phyloP scores from a whole-genome alignment of 2,329 filamentous ascomycete genomes.

The Polytolypa hystricis region DNA sequence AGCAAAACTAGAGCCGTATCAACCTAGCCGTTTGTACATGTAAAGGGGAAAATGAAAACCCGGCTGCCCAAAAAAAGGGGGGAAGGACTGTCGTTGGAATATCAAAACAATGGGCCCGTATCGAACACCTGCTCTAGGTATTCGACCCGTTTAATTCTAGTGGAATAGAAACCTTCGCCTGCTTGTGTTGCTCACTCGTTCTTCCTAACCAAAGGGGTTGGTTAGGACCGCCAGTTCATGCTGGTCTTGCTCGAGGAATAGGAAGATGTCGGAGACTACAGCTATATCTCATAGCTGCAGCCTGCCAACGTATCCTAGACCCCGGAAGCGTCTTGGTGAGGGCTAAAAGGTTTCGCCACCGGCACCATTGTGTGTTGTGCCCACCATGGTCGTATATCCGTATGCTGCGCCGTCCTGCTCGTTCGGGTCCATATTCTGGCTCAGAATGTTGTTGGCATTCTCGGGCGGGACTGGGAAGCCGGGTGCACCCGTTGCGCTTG shows the following conservation, averaged over 20 bases:
- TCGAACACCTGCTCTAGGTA: too few relatives aligned
- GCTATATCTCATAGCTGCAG: slow-evolving; percentile 7
- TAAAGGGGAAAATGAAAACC: too few relatives aligned
- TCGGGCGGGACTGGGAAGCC: slow-evolving; percentile 31
- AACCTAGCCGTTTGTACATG: too few relatives aligned
- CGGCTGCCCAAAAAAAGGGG: too few relatives aligned
- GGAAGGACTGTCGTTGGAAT: too few relatives aligned
- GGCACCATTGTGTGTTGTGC: slow-evolving; percentile 37
- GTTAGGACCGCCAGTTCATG: too few relatives aligned
- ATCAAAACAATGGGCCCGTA: too few relatives aligned
- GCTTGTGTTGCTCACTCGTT: too few relatives aligned
- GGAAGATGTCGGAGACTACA: slow-evolving; percentile 12
- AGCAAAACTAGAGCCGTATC: too few relatives aligned
- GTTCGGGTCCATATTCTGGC: slow-evolving; percentile 32
- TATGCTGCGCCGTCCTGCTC: slow-evolving; percentile 36
- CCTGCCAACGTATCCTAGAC: slow-evolving; percentile 8
- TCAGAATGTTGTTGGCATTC: slow-evolving; percentile 35
- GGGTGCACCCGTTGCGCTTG: slow-evolving; percentile 20
- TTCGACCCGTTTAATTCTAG: too few relatives aligned
- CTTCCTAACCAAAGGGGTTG: too few relatives aligned
- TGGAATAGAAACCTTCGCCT: too few relatives aligned
- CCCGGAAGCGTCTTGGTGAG: slow-evolving; percentile 13
- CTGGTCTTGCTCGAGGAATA: slow-evolving; percentile 11
- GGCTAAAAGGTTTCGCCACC: slow-evolving; percentile 34
- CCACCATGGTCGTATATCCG: slow-evolving; percentile 37